Conservation (phyloP, 495 filamentous ascomycete species). For the Tuber borchii region DNA sequence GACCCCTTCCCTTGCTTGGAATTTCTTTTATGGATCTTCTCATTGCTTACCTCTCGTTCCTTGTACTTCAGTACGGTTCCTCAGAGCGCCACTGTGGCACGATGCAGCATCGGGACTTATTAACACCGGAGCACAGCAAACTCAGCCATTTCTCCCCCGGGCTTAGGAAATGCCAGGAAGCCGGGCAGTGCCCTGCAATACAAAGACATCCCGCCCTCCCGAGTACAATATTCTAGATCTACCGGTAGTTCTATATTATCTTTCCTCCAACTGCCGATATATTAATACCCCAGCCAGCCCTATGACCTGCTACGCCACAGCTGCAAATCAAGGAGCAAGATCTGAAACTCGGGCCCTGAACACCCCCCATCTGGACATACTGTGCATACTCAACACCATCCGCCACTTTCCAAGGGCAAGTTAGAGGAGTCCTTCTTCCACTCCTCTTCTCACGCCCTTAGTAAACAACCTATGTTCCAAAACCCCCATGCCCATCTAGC, state of each 20-base stretch:
- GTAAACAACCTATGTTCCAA: background rate
- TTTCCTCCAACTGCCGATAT: background rate
- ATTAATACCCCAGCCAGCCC: background rate
- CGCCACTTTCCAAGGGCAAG: background rate
- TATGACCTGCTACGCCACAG: background rate
- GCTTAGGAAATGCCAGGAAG: background rate
- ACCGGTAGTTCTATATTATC: background rate
- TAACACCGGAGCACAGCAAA: background rate
- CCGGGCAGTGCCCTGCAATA: background rate
- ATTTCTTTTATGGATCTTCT: background rate
- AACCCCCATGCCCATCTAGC: background rate
- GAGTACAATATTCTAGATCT: background rate
- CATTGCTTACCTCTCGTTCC: background rate
- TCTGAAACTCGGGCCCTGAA: background rate
- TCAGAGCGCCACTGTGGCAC: background rate
- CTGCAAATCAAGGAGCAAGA: background rate
- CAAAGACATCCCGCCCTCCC: background rate
- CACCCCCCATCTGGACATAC: background rate
- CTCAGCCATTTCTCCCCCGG: background rate
- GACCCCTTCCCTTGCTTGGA: background rate
- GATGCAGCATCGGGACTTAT: background rate
- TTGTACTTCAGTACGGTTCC: background rate
- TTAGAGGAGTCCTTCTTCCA: background rate
- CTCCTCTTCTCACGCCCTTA: background rate
- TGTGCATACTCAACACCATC: background rate